Percentiles rank a stretch among this genome's conserved stretches.
These are phyloP conservation scores for Solanum hybrid DNA, from an alignment of 305 asterid species.

Conservation along the genomic window DNA sequence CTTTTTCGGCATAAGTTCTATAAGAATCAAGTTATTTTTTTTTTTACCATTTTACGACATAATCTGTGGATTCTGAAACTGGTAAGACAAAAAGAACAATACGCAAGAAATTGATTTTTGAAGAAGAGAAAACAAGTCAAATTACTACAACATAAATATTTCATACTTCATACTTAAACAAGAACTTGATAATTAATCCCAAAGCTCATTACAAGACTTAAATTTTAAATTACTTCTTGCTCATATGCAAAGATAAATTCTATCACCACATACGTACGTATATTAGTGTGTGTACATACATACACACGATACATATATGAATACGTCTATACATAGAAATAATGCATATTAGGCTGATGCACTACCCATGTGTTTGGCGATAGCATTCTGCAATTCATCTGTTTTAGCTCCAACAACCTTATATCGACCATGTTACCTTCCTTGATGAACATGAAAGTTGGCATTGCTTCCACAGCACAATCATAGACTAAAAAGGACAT, in stretches of 20 bases:
- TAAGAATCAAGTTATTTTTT: background rate
- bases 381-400: background rate
- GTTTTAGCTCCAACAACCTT: background rate
- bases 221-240: background rate
- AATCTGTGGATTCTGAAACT: background rate
- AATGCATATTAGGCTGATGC: background rate
- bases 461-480: background rate
- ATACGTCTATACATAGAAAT: background rate
- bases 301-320: no score
- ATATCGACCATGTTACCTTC: background rate
- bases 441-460: background rate
- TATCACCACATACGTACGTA: background rate
- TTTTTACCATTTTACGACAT: background rate
- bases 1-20: background rate
- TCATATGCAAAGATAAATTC: background rate
- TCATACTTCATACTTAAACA: background rate
- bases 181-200: background rate
- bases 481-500: no score
- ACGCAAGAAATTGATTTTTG: background rate
- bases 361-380: background rate
- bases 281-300: background rate
- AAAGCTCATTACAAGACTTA: background rate
- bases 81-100: accelerated
- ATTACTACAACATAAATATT: background rate
- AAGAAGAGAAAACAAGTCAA: background rate